These are phyloP conservation scores for Zarea fungicola DNA, from an alignment of 2,329 filamentous ascomycete species.

Conservation along the genomic window DNA sequence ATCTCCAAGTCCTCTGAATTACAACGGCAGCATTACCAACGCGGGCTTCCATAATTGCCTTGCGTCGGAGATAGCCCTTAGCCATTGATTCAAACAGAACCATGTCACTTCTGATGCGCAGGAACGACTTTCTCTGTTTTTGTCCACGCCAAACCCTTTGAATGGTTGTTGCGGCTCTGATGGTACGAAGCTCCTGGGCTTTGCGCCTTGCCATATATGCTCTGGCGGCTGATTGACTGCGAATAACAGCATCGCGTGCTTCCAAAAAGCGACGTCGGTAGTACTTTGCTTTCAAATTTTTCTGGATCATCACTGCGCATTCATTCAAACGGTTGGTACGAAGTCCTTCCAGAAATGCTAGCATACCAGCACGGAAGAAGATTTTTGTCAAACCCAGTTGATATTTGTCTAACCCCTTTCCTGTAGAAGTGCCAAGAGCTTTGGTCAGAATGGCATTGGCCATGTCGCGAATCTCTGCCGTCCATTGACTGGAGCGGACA, in stretches of 20 bases:
- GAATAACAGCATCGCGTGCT: constrained; percentile 73
- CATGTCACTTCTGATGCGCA: constrained; percentile 73
- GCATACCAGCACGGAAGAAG: constrained; percentile 98
- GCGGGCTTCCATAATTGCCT: constrained; percentile 88
- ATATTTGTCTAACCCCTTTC: constrained; percentile 82
- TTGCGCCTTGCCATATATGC: constrained; percentile 72
- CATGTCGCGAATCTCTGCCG: constrained; percentile 88
- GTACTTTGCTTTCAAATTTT: constrained; percentile 94
- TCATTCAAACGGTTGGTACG: constrained; percentile 86
- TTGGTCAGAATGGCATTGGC: constrained; percentile 86
- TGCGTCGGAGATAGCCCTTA: constrained; percentile 87
- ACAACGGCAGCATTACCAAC: constrained; percentile 84
- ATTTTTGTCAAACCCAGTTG: constrained; percentile 97
- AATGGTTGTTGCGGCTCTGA: constrained; percentile 88
- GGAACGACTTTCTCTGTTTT: constrained; percentile 79
- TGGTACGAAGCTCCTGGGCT: constrained; percentile 73
- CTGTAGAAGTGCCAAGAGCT: constrained; percentile 73
- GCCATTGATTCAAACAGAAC: constrained; percentile 83
- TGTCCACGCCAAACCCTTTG: constrained; percentile 92
- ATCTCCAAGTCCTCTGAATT: constrained; percentile 88
- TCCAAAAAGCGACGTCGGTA: constrained; percentile 89
- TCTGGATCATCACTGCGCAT: constrained; percentile 96
- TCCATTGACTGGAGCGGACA: constrained; percentile 84
- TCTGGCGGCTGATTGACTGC: constrained; percentile 71
- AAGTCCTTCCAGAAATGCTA: constrained; percentile 93